These are phyloP conservation scores for Penicillium salamii DNA, from an alignment of 495 filamentous ascomycete genomes.

Conservation along the genomic window DNA sequence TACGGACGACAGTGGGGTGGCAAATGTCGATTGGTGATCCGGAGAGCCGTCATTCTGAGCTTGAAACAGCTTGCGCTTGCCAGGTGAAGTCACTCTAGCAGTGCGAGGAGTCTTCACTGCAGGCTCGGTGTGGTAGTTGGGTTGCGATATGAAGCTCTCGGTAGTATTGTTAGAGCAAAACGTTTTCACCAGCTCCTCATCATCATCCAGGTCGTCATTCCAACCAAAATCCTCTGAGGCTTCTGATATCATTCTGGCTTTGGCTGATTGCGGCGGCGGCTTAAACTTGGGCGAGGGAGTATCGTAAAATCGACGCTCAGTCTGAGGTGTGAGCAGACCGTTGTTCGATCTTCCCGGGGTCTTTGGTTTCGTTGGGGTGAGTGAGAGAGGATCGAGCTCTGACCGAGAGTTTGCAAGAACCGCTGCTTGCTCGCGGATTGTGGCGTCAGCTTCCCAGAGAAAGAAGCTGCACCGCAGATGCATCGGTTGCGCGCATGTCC, in stretches of 20 bases:
- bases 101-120: slow-evolving; percentile 43
- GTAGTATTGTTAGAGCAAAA: slow-evolving; percentile 9
- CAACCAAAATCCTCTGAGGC: slow-evolving; percentile 46
- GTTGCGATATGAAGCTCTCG: slow-evolving; percentile 20
- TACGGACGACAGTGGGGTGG: slow-evolving; percentile 22
- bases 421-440: slow-evolving; percentile 48
- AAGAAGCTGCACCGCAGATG: slow-evolving; percentile 64
- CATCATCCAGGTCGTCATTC: slow-evolving; percentile 41
- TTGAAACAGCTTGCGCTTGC: slow-evolving; percentile 50
- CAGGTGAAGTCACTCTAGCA: slow-evolving; percentile 45
- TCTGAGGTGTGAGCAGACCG: slow-evolving; percentile 39
- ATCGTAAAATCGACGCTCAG: slow-evolving; percentile 20
- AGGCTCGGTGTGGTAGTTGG: slow-evolving; percentile 15
- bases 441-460: slow-evolving; percentile 64
- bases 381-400: slow-evolving; percentile 21
- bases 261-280: slow-evolving; percentile 33
- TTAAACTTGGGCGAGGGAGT: slow-evolving; percentile 16
- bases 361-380: slow-evolving; percentile 17
- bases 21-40: slow-evolving; percentile 10
- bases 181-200: slow-evolving; percentile 15
- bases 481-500: slow-evolving; percentile 57
- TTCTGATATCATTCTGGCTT: slow-evolving; percentile 40
- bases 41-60: slow-evolving; percentile 6
- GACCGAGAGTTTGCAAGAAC: slow-evolving; percentile 51
- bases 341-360: slow-evolving; percentile 18